These are phyloP conservation scores for Discostella stelligera DNA, from an alignment of 352 stramenopile genomes.

Conservation along the genomic window DNA sequence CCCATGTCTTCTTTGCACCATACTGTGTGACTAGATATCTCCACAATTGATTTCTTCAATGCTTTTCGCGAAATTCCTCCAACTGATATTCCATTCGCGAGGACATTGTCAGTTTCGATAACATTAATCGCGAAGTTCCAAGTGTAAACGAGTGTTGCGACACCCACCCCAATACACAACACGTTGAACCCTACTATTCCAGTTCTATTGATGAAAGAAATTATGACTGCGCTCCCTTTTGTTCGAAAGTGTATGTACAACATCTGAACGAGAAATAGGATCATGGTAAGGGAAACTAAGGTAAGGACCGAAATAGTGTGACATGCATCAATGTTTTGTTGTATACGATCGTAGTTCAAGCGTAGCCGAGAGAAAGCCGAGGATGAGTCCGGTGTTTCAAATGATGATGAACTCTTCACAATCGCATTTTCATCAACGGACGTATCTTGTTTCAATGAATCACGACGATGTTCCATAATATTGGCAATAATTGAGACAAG, in stretches of 20 bases:
- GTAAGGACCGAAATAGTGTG: slow-evolving; percentile 16
- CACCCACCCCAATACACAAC: slow-evolving; percentile 16
- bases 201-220: slow-evolving; percentile 6
- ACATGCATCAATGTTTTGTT: slow-evolving; percentile 18
- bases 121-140: slow-evolving; percentile 10
- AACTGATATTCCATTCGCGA: background rate
- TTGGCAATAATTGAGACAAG: background rate
- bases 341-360: background rate
- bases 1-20: slow-evolving; percentile 21
- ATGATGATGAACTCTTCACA: background rate
- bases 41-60: slow-evolving; percentile 27
- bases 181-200: slow-evolving; percentile 8
- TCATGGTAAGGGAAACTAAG: background rate
- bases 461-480: background rate
- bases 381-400: background rate
- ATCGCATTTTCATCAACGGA: background rate
- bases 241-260: slow-evolving; percentile 7
- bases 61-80: slow-evolving; percentile 16
- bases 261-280: background rate
- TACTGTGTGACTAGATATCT: slow-evolving; percentile 26
- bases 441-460: background rate
- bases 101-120: background rate
- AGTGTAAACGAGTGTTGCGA: slow-evolving; percentile 8
- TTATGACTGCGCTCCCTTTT: slow-evolving; percentile 4
- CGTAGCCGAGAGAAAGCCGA: background rate